Base-by-base conservation (phyloP, 2,329 filamentous ascomycete genomes). In the Colletotrichum lini region DNA sequence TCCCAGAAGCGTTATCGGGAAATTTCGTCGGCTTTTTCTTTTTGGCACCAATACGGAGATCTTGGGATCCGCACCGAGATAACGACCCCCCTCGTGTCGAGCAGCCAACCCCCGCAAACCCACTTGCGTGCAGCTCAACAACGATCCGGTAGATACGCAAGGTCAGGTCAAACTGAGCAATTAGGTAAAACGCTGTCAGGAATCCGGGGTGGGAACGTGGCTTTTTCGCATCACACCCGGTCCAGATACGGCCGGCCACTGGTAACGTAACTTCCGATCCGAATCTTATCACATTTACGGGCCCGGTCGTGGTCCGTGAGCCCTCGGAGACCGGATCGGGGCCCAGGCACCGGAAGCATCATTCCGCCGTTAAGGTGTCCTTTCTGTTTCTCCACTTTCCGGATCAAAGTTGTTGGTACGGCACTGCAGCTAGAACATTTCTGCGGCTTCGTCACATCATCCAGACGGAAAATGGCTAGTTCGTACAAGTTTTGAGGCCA, bases 1-100 rank as follows among this genome's bases (percentile, higher is more conserved):
- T 72, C 49, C 58, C 69, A 65, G 65, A 72, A 1, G 35, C 10
- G 38, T 26, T 23, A 9, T 72, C 69, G 65, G 65, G 21, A 44
- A 72, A 72, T 26, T 30, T 8, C 18, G 26, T 72, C 69, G 69
- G 69, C 65, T 7, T 68, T 62, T 63, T 21, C 53, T 8, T 63
- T 62, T 63, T 21, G 9, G 5, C 2, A 15, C 9, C n/a, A 61
- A 44, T 2, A 23, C 10, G 30, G 47, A 50, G 45, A 18, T 38
- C n/a, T 38, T 38, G 38, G 30, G n/a, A 50, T 40, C 59, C 35
- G 12, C 45, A 52, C n/a, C 21, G 9, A 52, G 47, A 62, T 52
- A 62, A 62, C 59, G n/a, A n/a, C 16, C 35, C 15, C 15, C 3
- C 21, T 57, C 54, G n/a, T 57, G 47, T 52, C 47, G 35, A 49